Conservation (phyloP, 164 flowering plant species). For the Berberis vulgaris region DNA sequence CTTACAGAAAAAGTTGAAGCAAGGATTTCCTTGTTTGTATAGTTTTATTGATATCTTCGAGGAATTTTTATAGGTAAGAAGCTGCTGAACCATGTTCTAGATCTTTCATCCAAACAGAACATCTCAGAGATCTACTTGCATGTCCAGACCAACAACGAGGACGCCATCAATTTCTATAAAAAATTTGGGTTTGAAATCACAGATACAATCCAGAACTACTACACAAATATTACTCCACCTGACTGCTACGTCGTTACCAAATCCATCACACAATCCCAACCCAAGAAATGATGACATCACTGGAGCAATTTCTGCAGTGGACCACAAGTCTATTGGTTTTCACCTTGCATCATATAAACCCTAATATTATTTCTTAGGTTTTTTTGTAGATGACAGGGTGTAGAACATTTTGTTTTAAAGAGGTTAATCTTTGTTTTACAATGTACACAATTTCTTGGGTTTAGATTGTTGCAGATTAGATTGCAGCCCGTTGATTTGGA, state of each 20-base stretch:
- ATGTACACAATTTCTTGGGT: no score
- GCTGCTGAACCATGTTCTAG: constrained; percentile 82
- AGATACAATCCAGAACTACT: constrained; percentile 85
- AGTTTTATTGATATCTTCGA: background rate
- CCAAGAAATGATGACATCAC: constrained; percentile 38
- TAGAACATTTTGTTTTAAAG: no score
- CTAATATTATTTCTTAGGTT: no score
- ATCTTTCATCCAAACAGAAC: constrained; percentile 62
- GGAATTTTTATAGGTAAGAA: constrained; percentile 53
- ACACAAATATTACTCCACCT: constrained; percentile 82
- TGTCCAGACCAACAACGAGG: constrained; percentile 95
- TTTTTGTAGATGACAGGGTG: no score
- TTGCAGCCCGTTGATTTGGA: no score
- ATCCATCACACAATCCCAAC: constrained; percentile 35
- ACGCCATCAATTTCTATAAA: constrained; percentile 85
- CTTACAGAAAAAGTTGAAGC: no score
- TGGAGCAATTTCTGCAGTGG: no score
- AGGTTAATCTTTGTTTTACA: no score
- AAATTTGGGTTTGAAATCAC: constrained; percentile 94
- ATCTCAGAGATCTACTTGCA: constrained; percentile 85
- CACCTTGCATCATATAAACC: no score
- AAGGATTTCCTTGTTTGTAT: no score
- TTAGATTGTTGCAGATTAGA: no score
- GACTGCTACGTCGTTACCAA: constrained; percentile 85
- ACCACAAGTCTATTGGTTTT: no score